These are phyloP conservation scores for apple (Malus domestica) DNA, from an alignment of 306 rosid species.

Conservation along the genomic window DNA sequence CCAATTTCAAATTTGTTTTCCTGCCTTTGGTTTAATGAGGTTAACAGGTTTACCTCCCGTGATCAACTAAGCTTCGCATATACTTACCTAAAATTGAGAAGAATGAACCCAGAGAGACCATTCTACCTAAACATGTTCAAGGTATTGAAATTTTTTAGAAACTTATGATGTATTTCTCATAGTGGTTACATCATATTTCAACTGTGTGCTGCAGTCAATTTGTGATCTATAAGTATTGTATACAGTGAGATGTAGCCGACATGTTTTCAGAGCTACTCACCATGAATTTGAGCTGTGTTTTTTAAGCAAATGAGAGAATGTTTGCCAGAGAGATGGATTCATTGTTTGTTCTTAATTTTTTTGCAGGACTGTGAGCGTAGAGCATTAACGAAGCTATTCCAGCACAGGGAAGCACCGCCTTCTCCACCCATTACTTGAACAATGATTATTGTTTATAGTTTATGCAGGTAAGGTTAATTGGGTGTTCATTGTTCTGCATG, in stretches of 20 bases:
- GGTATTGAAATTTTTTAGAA: slow-evolving; percentile 34
- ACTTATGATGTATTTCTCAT: background rate
- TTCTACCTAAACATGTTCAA: slow-evolving; percentile 75
- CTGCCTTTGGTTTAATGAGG: slow-evolving; percentile 97
- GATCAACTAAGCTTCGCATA: slow-evolving; percentile 95
- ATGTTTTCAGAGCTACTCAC: background rate
- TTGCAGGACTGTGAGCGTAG: slow-evolving; percentile 93
- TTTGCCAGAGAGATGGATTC: too few relatives aligned
- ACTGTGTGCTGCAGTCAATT: background rate
- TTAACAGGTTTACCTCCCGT: slow-evolving; percentile 88
- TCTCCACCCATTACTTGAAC: slow-evolving; percentile 33
- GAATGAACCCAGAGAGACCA: slow-evolving; percentile 65
- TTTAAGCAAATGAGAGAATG: background rate
- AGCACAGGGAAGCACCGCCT: slow-evolving; percentile 52
- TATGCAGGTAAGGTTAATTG: slow-evolving; percentile 13
- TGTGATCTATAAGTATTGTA: background rate
- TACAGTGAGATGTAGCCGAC: background rate
- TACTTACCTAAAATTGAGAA: slow-evolving; percentile 74
- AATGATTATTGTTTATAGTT: slow-evolving; percentile 5
- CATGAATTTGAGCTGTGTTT: background rate
- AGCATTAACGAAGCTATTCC: slow-evolving; percentile 73
- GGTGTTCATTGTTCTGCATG: background rate
- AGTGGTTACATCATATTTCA: slow-evolving; percentile 5
- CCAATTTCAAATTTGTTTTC: slow-evolving; percentile 90
- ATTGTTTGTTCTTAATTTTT: background rate